phyloP scores from a whole-genome alignment of 2,329 filamentous ascomycete species.

The Colletotrichum simmondsii region DNA sequence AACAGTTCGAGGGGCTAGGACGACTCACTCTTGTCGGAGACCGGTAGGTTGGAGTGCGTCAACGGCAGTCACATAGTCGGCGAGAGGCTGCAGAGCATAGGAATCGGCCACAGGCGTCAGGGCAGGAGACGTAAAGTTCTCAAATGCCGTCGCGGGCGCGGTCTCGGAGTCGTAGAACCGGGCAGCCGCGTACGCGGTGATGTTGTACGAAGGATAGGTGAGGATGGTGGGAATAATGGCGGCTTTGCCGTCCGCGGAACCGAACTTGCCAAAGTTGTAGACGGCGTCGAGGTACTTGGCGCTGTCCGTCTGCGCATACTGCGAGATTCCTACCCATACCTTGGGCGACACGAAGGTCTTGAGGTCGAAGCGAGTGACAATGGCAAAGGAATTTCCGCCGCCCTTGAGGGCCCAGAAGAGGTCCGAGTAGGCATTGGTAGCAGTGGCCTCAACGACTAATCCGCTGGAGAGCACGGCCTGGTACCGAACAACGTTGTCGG shows the following conservation, averaged over 20 bases:
- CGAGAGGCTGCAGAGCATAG: slow-evolving; percentile 29
- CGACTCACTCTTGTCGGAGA: slow-evolving; percentile 31
- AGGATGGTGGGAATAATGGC: slow-evolving; percentile 36
- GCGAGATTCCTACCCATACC: slow-evolving; percentile 31
- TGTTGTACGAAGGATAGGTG: slow-evolving; percentile 27
- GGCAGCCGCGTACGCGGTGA: slow-evolving; percentile 33
- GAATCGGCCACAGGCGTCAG: slow-evolving; percentile 29
- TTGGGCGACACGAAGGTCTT: slow-evolving; percentile 29
- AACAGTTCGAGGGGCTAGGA: background rate
- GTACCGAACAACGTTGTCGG: slow-evolving; percentile 45
- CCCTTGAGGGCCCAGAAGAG: slow-evolving; percentile 50
- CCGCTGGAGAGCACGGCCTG: slow-evolving; percentile 56
- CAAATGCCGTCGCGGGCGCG: slow-evolving; percentile 19
- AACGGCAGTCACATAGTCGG: slow-evolving; percentile 28
- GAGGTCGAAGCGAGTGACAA: slow-evolving; percentile 47
- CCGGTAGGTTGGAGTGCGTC: slow-evolving; percentile 34
- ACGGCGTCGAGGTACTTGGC: slow-evolving; percentile 33
- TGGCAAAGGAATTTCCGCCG: slow-evolving; percentile 48
- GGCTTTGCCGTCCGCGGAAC: slow-evolving; percentile 27
- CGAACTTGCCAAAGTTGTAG: slow-evolving; percentile 36
- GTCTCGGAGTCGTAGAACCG: slow-evolving; percentile 33
- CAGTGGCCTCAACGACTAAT: slow-evolving; percentile 49
- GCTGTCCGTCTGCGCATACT: slow-evolving; percentile 24
- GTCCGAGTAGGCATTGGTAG: slow-evolving; percentile 42
- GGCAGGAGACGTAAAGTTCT: slow-evolving; percentile 34